A percentile compares a stretch with the other conserved stretches of the same genome.
Conservation (phyloP, 257 asterid genomes). For the Nyctanthes arbortristis region DNA sequence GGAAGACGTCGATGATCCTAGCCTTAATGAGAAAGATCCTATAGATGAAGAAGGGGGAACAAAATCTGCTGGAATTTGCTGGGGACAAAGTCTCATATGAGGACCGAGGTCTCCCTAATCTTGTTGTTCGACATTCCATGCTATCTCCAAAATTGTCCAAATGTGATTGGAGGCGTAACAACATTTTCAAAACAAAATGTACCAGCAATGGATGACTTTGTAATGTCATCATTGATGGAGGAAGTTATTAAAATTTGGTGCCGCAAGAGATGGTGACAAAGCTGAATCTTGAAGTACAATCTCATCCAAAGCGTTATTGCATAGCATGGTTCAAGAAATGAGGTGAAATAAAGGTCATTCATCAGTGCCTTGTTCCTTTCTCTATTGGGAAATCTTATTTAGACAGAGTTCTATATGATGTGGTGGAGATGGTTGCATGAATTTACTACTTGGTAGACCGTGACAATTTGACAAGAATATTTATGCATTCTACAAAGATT, state of each 20-base stretch:
- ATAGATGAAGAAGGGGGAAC: too few relatives aligned
- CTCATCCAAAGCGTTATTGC: background rate
- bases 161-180: background rate
- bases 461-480: too few relatives aligned
- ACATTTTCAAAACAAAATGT: background rate
- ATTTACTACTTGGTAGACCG: background rate
- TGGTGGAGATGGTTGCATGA: conserved; percentile 1
- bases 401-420: background rate
- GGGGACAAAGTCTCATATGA: too few relatives aligned
- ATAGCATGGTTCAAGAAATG: background rate
- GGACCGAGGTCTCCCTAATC: too few relatives aligned
- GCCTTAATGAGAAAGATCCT: too few relatives aligned
- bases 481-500: too few relatives aligned
- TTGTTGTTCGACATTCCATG: too few relatives aligned
- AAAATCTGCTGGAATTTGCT: too few relatives aligned
- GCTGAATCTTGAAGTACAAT: background rate
- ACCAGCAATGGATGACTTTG: background rate
- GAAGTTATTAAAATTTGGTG: background rate
- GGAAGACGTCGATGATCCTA: too few relatives aligned
- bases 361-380: background rate
- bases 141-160: too few relatives aligned
- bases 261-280: background rate
- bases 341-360: background rate
- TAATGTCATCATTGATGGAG: background rate
- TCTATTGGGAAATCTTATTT: background rate